Base-by-base conservation (phyloP, 345 rosid species). In the Turnera subulata region DNA sequence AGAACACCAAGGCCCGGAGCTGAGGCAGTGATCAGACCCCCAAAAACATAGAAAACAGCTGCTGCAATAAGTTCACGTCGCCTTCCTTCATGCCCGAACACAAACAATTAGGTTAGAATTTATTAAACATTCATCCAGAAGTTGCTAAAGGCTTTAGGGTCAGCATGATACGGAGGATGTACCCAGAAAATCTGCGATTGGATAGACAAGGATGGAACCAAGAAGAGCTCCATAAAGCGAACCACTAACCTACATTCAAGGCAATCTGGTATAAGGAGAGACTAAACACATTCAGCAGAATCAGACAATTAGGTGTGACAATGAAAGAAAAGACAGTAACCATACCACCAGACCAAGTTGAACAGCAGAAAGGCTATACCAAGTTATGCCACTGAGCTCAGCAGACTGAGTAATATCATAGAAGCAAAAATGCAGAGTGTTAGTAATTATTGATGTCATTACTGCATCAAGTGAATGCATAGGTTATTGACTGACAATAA, bases 181-280 rank as follows among this genome's bases (percentile, higher is more conserved):
- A 80, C 98, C 98, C 20, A 89, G 89, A 73, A 89, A 89, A 72
- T 92, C 98, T 35, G 97, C 82, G 72, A 84, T 69, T 24, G 95
- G 93, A 68, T 86, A 92, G 65, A 78, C 95, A 50, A 87, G 81
- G 66, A 84, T 61, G 56, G 96, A 92, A 46, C 98, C 93, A 67
- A 86, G 69, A 71, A 92, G 95, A 39, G 98, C 97, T 67, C 98
- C 98, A 67, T 92, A 92, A 19, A 92, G 91, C 38, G 98, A 89
- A 55, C 96, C 95, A 53, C 98, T 92, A 56, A 92, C 98, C 96
- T 92, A 76, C 66, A 81, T 40, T 19, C 48, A 59, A 54, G 15
- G 53, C 58, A 44, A 61, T 22, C 19, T 52, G 32, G 46, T 17
- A 54, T 49, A 46, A 47, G 9, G 45, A 46, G 13, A 23, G 7